Evolutionary conservation across 1,284 basidiomycete genomes (phyloP), one percentile per base, ranked within the genome.

Genomic region (Serendipita sp.): DNA sequence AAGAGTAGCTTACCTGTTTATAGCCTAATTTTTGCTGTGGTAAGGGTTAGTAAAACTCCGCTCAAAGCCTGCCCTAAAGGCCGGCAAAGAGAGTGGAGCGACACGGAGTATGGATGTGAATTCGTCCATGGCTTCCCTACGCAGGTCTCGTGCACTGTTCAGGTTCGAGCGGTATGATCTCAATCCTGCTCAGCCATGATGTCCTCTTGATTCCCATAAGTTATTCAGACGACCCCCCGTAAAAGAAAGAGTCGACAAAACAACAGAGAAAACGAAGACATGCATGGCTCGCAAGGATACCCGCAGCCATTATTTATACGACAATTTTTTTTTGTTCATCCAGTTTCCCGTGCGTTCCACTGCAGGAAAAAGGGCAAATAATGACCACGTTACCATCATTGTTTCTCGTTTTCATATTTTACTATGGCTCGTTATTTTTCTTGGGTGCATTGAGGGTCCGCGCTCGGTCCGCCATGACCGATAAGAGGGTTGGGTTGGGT

Each of bases 121-220:
- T 38, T 38, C 35, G 35, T 38, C 35, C 30, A 86, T 41, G 85
- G 86, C 89, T 90, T 88, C 88, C 88, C 91, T 73, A 88, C 88
- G 89, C 90, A 90, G 87, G 88, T 89, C 79, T 91, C 66, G 82
- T 88, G 83, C 86, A 81, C 88, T 90, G 87, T 81, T 88, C 90
- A 91, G 87, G 89, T 91, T 90, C 87, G 75, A 82, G 85, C 89
- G 89, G 89, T 92, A 82, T 91, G 66, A 87, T 92, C 90, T 92
- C 89, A 92, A 91, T 76, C 86, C 80, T 63, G 63, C 74, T 73
- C 75, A 68, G 68, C 66, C 65, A 63, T 64, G 35, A 5, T 71
- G 69, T 67, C 69, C 67, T 68, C 35, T 29, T 68, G 64, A 66
- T 68, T 68, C 66, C 65, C 65, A 66, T 72, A 66, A 64, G 62